Conservation (phyloP, 225 moss, liverwort and hornwort genomes). For the Antitrichia curtipendula region DNA sequence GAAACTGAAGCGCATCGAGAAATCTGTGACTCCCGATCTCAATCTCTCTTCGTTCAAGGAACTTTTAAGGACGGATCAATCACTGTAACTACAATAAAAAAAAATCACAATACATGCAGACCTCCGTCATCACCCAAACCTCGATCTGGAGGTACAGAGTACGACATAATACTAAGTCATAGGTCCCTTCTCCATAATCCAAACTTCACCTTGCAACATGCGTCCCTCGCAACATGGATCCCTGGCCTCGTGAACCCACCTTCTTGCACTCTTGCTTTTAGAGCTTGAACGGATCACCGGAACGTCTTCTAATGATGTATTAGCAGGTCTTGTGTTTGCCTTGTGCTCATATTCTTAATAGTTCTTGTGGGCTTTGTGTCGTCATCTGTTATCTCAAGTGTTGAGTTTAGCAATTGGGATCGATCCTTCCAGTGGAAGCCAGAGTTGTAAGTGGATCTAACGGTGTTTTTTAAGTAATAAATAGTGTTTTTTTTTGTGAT, state of each 20-base stretch:
- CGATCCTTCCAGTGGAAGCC: not conserved
- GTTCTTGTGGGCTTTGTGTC: not conserved
- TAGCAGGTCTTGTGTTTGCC: not conserved
- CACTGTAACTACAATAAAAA: not conserved
- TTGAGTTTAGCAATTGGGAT: not conserved
- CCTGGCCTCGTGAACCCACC: not conserved
- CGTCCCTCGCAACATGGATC: not conserved
- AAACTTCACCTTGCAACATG: not conserved
- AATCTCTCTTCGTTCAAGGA: not conserved
- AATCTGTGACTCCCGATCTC: not conserved
- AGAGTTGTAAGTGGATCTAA: not conserved
- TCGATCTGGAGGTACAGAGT: not conserved
- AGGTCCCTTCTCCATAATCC: not conserved
- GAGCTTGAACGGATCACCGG: not conserved
- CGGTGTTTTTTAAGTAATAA: too few relatives aligned
- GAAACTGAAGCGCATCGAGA: not conserved
- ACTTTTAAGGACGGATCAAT: not conserved
- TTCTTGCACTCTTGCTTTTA: not conserved
- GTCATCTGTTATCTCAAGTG: too few relatives aligned
- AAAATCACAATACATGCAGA: too few relatives aligned
- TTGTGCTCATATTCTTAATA: not conserved
- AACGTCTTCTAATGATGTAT: not conserved
- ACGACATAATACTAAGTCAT: not conserved
- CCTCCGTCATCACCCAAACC: not conserved
- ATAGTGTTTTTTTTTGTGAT: too few relatives aligned